Evolutionary conservation across 2,329 filamentous ascomycete genomes (phyloP), one percentile per base, ranked within the genome.

Genomic region (Penicillium sp.): DNA sequence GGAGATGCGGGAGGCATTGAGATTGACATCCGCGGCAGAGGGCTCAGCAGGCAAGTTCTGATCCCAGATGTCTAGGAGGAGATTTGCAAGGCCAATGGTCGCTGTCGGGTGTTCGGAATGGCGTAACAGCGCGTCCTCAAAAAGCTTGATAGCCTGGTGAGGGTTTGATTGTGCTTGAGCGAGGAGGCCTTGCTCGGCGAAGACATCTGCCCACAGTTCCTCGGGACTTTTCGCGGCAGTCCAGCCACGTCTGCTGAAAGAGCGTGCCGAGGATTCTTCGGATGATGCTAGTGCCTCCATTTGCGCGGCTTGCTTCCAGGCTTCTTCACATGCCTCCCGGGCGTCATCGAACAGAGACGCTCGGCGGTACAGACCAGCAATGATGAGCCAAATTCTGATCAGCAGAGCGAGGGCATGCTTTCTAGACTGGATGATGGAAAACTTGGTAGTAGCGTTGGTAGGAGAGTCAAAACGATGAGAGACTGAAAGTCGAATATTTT

Each of bases 331-430:
- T 5, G 91, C 88, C 36, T 83, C 86, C 53, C 79, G 80, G 9
- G 86, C 82, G 61, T 97, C 91, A 14, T 90, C 84, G 39, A 81
- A 80, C 71, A 94, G 81, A 7, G 78, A 79, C 6, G 91, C 87
- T 37, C 88, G 80, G 18, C 88, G 80, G 60, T 97, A 98, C 50
- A 97, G 83, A 0, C 85, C 85, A 2, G 88, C 85, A 46, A 96
- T 88, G 60, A 93, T 84, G 7, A 96, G 74, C 93, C 93, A 98
- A 20, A 96, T 82, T 50, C 84, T 84, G 14, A 89, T 72, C 11
- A 98, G 66, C 8, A 83, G 59, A 4, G 72, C 72, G 9, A 80
- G 68, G 11, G 73, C 76, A 42, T 80, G 77, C 38, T 74, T 75
- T 36, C 77, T 72, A 34, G 74, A 71, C 45, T 78, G 73, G 7